Evolutionary conservation across 768 basidiomycete species (phyloP), one percentile per base, ranked within the genome.

Genomic region (Rhodotorula taiwanensis): DNA sequence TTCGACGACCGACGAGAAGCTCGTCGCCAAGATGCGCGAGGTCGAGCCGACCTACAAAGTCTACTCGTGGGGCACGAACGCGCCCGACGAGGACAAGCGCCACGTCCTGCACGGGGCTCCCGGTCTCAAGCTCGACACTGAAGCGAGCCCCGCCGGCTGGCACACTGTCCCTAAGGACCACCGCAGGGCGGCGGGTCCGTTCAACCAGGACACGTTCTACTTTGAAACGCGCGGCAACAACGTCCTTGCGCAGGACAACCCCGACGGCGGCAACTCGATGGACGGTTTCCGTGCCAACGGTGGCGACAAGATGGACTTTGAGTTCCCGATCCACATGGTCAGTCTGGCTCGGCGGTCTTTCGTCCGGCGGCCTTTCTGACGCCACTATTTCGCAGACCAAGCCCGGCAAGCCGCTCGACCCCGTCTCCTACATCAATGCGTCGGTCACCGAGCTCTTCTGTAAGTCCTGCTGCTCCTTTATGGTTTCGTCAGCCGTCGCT

Each of bases 191-290:
- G 7, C 42, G 14, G 21, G 42, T 18, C 39, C 39, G 39, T 18
- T 10, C 39, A 43, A 21, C 42, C 11, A 23, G 14, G 42, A 7
- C 11, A 43, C 42, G 42, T 43, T 15, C 42, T 43, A 43, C 73
- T 86, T 84, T 39, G 84, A 86, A 25, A 88, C 85, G 2, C 95
- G 68, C 28, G 77, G 77, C 34, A 77, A 77, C 75, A 79, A 85
- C 81, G 83, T 90, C 62, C 90, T 92, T 70, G 88, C 92, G 1
- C 94, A 97, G 70, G 94, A 97, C 82, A 89, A 93, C 75, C 89
- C 87, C 84, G 83, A 85, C 56, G 89, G 89, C 41, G 80, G 77
- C 72, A 85, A 84, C 70, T 56, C 69, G 4, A 91, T 84, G 27
- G 61, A 79, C 72, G 95, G 95, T 77, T 84, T 84, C 73, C 87